Conservation (phyloP, 441 rosid genomes). For the Mallotus japonicus region DNA sequence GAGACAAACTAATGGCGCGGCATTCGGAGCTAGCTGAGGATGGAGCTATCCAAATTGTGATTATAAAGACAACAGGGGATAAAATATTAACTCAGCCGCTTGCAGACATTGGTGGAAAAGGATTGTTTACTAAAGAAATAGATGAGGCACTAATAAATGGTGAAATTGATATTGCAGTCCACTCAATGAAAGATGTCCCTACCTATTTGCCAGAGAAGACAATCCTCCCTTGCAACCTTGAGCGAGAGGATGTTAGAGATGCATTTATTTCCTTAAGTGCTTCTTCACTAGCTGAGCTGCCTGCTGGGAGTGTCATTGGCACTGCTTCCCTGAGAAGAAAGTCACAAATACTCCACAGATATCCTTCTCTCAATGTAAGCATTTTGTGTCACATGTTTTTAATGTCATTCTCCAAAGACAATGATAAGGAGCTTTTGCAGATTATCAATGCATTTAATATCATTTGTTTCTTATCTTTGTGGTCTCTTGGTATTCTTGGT, state of each 20-base stretch:
- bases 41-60: conserved; percentile 84
- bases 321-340: conserved; percentile 97
- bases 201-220: conserved; percentile 85
- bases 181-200: conserved; percentile 98
- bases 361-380: conserved; percentile 66
- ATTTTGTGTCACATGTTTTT: not conserved
- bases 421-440: too few species aligned
- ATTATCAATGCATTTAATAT: not conserved
- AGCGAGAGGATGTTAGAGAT: conserved; percentile 93
- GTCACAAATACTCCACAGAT: conserved; percentile 87
- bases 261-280: conserved; percentile 73
- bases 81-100: conserved; percentile 87
- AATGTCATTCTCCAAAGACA: not conserved
- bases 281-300: conserved; percentile 71
- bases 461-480: not conserved
- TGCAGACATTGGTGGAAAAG: conserved; percentile 98
- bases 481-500: not conserved
- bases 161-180: conserved; percentile 94
- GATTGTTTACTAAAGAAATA: conserved; percentile 92
- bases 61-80: conserved; percentile 95
- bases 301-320: conserved; percentile 82
- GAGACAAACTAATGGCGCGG: conserved; percentile 63
- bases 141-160: conserved; percentile 89
- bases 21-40: conserved; percentile 85
- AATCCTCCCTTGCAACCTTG: conserved; percentile 82